phyloP scores from a whole-genome alignment of 352 stramenopile genomes.

The Aphanomyces cochlioides region DNA sequence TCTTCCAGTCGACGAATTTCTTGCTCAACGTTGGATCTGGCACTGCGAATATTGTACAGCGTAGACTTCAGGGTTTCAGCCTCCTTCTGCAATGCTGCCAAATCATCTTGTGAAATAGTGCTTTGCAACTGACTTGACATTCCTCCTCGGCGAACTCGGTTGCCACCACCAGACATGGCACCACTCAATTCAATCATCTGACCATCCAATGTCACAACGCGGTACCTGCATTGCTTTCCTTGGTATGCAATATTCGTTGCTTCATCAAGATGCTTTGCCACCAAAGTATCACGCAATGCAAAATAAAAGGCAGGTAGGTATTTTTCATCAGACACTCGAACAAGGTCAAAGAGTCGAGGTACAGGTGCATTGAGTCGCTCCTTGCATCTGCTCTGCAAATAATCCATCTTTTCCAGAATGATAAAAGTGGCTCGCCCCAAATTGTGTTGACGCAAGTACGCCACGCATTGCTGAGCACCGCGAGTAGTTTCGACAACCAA shows the following conservation, averaged over 20 bases:
- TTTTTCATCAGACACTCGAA: conserved; percentile 83
- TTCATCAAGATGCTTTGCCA: conserved; percentile 94
- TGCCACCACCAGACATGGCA: conserved; percentile 98
- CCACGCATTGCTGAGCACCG: conserved; percentile 93
- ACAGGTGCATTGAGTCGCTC: conserved; percentile 54
- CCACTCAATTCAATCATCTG: conserved; percentile 98
- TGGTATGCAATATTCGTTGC: conserved; percentile 85
- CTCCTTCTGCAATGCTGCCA: conserved; percentile 55
- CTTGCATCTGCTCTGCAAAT: conserved; percentile 62
- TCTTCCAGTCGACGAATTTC: conserved; percentile 83
- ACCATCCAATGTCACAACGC: conserved; percentile 97
- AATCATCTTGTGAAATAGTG: conserved; percentile 41
- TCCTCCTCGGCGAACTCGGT: conserved; percentile 86
- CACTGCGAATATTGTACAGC: conserved; percentile 55
- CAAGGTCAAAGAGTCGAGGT: conserved; percentile 85
- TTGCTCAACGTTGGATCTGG: conserved; percentile 69
- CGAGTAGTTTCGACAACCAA: conserved; percentile 97
- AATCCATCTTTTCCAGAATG: conserved; percentile 96
- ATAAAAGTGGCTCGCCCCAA: conserved; percentile 96
- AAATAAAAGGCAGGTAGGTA: conserved; percentile 95
- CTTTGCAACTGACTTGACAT: conserved; percentile 81
- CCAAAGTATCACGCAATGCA: conserved; percentile 95
- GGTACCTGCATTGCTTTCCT: conserved; percentile 90
- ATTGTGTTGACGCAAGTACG: conserved; percentile 93
- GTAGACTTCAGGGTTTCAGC: conserved; percentile 48